Evolutionary conservation across 108 stramenopile genomes (phyloP), one percentile per base, ranked within the genome.

Genomic region (Nitzschia sp.): DNA sequence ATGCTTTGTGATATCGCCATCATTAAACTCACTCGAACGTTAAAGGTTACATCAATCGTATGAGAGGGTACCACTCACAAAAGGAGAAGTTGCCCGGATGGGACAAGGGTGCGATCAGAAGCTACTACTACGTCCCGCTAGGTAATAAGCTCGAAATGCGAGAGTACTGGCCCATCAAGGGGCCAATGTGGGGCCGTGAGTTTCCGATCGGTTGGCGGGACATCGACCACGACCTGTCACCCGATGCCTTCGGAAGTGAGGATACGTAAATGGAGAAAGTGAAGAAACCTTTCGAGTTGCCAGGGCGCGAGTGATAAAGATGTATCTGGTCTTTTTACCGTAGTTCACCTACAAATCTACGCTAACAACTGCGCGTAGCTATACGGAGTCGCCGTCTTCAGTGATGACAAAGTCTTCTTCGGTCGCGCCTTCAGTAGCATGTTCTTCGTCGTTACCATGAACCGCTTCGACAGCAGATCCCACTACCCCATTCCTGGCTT

Each of bases 31-130:
- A n/a, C n/a, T n/a, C n/a, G n/a, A n/a, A n/a, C n/a, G n/a, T n/a
- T n/a, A n/a, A 1, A 59, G 58, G 89, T 2, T 95, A 91, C 77
- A 94, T 97, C 54, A 82, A 87, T 48, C 78, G 96, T 25, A 68
- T 91, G 75, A 62, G 94, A 6, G 94, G 91, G 9, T 92, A 94
- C 65, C 85, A 88, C 34, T 74, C 82, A 1, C 79, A 82, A 51
- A 86, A 86, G 57, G 74, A 85, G 30, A 82, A 90, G 61, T 46
- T 58, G 6, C 62, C 64, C 9, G 90, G 90, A 5, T 91, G 60
- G 31, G 71, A 88, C 8, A 26, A 72, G 46, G 92, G 92, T 21
- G 48, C 35, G 19, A 49, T 93, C 45, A 78, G 77, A 2, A 77
- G 69, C 24, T 94, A 73, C 65, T 94, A 82, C 65, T 93, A 86